A percentile compares a stretch with the other conserved stretches of the same genome.
Evolutionary conservation across 495 filamentous ascomycete genomes (phyloP).

Genomic region (Aspergillus egyptiacus): DNA sequence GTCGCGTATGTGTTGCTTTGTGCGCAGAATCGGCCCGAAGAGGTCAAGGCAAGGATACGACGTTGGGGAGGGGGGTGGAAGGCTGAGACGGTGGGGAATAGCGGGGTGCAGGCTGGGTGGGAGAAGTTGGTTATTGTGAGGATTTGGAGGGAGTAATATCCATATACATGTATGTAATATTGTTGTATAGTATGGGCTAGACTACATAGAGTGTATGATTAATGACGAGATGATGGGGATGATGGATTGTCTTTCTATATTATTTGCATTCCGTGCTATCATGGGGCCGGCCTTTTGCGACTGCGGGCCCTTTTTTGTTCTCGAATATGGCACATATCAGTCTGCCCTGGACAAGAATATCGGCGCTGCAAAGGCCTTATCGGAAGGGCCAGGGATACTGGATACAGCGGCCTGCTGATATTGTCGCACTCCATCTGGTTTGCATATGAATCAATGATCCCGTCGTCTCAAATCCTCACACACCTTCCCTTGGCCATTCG

Average conservation of each 20-base stretch:
- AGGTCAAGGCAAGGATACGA: slow-evolving; percentile 61
- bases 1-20: slow-evolving; percentile 88
- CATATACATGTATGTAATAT: background rate
- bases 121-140: slow-evolving; percentile 79
- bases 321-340: no score
- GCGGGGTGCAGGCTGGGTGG: slow-evolving; percentile 85
- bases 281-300: background rate
- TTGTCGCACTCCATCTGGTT: no score
- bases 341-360: no score
- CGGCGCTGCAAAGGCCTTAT: no score
- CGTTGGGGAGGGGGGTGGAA: slow-evolving; percentile 55
- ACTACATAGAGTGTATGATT: slow-evolving; percentile 3
- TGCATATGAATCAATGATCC: no score
- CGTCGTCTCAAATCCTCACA: no score
- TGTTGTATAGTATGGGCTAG: background rate
- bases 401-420: no score
- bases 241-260: background rate
- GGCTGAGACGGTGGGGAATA: slow-evolving; percentile 72
- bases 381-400: no score
- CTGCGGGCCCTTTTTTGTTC: no score
- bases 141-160: slow-evolving; percentile 53
- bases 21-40: slow-evolving; percentile 73
- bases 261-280: background rate
- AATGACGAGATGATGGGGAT: background rate
- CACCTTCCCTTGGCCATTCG: no score